Evolutionary conservation across 2,329 filamentous ascomycete genomes (phyloP), one percentile per base, ranked within the genome.

Genomic region (Apiospora phragmitis): DNA sequence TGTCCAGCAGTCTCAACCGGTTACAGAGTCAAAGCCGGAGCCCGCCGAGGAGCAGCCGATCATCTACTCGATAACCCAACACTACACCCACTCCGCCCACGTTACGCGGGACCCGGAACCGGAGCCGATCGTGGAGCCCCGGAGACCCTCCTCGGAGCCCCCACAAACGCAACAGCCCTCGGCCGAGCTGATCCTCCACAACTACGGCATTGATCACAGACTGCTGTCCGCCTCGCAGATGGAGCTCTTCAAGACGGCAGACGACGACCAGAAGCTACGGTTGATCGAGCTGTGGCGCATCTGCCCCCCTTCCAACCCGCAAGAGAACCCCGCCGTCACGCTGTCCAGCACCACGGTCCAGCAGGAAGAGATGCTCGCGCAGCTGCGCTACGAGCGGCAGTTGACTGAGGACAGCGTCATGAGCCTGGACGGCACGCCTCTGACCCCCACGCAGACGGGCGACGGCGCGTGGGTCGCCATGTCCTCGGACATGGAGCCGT

Each of bases 201-300:
- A 88, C 74, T 86, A 94, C 78, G 91, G 91, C 74, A 90, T 97
- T 75, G 89, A 97, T 78, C 88, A 92, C 3, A 80, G 85, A 11
- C 84, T 88, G 29, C 87, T 97, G 62, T 93, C 93, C 16, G 87
- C 90, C 6, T 91, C 91, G 4, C 94, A 97, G 80, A 82, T 95
- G 68, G 88, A 92, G 71, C 89, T 97, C 51, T 97, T 97, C 85
- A 89, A 89, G 74, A 90, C 91, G 72, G 94, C 93, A 68, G 91
- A 93, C 70, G 84, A 88, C 32, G 86, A 91, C 59, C 93, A 97
- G 80, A 90, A 92, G 77, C 83, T 91, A 70, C 89, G 93, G 29
- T 86, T 97, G 21, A 85, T 97, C 49, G 92, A 97, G 79, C 89
- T 97, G 21, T 97, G 94, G 94, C 91, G 90, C 71, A 94, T 95